phyloP scores from a whole-genome alignment of 768 basidiomycete genomes.

The Amanita pallidorosea region DNA sequence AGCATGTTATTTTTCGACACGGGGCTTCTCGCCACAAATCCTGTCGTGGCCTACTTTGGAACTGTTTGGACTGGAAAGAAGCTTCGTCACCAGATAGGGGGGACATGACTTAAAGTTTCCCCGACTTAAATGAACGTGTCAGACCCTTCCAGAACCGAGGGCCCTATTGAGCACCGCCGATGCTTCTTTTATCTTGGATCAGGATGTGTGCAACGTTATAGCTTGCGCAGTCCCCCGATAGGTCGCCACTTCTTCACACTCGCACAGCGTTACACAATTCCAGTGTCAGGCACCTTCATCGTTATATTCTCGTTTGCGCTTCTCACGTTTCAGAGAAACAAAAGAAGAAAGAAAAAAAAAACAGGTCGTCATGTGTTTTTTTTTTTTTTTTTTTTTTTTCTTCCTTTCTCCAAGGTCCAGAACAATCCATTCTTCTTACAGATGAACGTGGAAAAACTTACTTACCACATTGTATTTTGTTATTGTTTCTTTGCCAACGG shows the following conservation, averaged over 20 bases:
- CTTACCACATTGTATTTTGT: too few relatives aligned
- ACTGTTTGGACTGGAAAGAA: neutral
- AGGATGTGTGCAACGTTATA: neutral
- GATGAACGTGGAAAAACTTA: neutral
- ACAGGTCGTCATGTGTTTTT: neutral
- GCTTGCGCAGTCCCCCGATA: neutral
- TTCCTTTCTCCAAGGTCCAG: too few relatives aligned
- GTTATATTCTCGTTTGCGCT: neutral
- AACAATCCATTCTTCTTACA: neutral
- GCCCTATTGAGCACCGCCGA: neutral
- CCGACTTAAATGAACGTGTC: neutral
- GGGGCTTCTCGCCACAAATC: neutral
- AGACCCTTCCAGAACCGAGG: neutral
- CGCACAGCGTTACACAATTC: neutral
- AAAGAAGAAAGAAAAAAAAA: neutral
- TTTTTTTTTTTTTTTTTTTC: neutral
- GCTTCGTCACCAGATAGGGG: neutral
- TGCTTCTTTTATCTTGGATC: neutral
- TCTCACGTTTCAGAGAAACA: neutral
- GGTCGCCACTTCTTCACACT: neutral
- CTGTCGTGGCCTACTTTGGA: slow-evolving; percentile 1
- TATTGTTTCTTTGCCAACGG: neutral
- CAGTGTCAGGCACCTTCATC: neutral
- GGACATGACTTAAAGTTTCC: neutral
- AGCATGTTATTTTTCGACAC: neutral